phyloP scores from a whole-genome alignment of 1,139 yeast genomes.

The Debaryomyces sp. region DNA sequence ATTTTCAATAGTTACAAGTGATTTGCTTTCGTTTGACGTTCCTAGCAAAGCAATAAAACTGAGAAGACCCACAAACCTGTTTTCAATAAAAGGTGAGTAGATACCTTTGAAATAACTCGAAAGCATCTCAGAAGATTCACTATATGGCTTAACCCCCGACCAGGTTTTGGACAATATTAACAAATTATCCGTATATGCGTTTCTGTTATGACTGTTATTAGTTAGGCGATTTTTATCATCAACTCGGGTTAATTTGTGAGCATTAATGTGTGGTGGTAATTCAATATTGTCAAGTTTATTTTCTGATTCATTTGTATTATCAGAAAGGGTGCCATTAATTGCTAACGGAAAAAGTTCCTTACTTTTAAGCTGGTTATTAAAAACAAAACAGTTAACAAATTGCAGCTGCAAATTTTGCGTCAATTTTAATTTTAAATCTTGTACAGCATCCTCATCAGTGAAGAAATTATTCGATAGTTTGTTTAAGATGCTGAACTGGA shows the following conservation, averaged over 20 bases:
- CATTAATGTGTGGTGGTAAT: conserved; percentile 44
- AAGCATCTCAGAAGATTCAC: not conserved
- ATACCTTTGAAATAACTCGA: conserved; percentile 15
- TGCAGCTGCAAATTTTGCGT: conserved; percentile 18
- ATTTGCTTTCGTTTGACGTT: conserved; percentile 1
- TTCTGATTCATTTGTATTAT: conserved; percentile 5
- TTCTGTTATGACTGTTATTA: conserved; percentile 1
- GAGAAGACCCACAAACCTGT: conserved; percentile 16
- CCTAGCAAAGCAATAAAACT: conserved; percentile 14
- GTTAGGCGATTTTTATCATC: not conserved
- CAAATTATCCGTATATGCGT: conserved; percentile 21
- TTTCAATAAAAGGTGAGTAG: conserved; percentile 19
- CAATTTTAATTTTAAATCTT: conserved; percentile 15
- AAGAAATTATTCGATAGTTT: conserved; percentile 16
- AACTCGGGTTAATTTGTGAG: conserved; percentile 20
- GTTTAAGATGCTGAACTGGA: conserved; percentile 30
- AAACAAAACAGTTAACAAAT: conserved; percentile 19
- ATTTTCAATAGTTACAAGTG: conserved; percentile 15
- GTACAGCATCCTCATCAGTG: conserved; percentile 9
- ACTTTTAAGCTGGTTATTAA: conserved; percentile 13
- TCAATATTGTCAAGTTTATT: conserved; percentile 40
- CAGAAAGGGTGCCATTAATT: conserved; percentile 7
- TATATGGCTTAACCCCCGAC: conserved; percentile 3
- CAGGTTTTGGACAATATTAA: conserved; percentile 21
- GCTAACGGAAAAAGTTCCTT: conserved; percentile 14